Evolutionary conservation across 768 basidiomycete species (phyloP), one percentile per base, ranked within the genome.

Genomic region (Agaricus sinodeliciosus): DNA sequence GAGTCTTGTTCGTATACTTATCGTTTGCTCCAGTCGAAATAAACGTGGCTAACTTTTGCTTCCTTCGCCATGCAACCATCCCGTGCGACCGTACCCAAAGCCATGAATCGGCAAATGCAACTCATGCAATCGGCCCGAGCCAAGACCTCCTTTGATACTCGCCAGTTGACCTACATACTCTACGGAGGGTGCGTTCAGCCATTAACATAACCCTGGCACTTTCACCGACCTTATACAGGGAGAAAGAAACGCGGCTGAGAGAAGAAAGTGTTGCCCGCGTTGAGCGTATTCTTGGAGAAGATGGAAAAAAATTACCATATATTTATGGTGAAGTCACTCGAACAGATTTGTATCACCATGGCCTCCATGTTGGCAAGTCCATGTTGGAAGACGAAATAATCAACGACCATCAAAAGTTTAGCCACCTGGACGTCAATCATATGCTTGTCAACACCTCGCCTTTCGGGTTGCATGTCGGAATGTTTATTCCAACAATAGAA

Each of bases 401-500:
- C 19, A 35, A 62, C 28, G 19, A 34, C 0, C 62, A 63, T 36
- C 46, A 53, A 11, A 18, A 44, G 7, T 65, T 65, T 40, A 37
- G 59, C 34, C 16, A 18, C 2, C 41, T 51, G 9, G 61, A 58
- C 4, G 55, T 58, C 35, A 53, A 51, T 11, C 59, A 62, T 27
- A 45, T 43, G 16, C 48, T 61, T 9, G 41, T 57, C 36, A 66
- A 63, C 37, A 52, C 62, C 31, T 63, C 64, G 9, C 63, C 64
- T 41, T 59, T 65, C 36, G 63, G 65, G 3, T 48, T 64, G 8
- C 64, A 65, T 44, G 34, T 51, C 15, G 22, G 39, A 12, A 63
- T 66, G 63, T 64, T 66, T 43, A 55, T 60, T 4, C 60, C 60
- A 3, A 61, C 61, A 4, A 26, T 65, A 11, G 61, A 61, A 22